A percentile compares a stretch with the other conserved stretches of the same genome.
Evolutionary conservation across 1,139 yeast species (phyloP).

Genomic region (Lodderomyces elongisporus): DNA sequence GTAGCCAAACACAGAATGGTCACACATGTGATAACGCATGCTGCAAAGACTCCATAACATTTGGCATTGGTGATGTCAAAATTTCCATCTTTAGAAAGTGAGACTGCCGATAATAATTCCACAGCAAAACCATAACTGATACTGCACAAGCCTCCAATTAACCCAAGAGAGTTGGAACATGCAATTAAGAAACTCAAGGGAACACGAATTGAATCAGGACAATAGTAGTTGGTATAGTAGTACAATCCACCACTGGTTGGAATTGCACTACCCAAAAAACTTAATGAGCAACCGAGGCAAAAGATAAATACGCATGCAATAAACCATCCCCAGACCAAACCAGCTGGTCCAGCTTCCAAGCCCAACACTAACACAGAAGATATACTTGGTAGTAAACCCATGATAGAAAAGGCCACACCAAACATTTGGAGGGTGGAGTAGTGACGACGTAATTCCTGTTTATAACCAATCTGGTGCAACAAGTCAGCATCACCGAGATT

Average conservation of each 20-base stretch:
- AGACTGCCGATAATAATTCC: conserved; percentile 33
- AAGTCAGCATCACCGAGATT: conserved; percentile 41
- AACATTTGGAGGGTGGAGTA: conserved; percentile 48
- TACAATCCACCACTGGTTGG: conserved; percentile 73
- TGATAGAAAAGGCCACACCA: conserved; percentile 50
- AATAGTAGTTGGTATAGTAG: conserved; percentile 45
- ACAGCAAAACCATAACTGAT: conserved; percentile 36
- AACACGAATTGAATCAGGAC: conserved; percentile 27
- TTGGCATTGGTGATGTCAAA: conserved; percentile 28
- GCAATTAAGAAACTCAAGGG: conserved; percentile 45
- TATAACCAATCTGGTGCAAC: conserved; percentile 50
- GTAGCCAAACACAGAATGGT: conserved; percentile 30
- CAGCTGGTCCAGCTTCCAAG: conserved; percentile 39
- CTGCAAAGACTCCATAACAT: conserved; percentile 36
- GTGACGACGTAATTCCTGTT: conserved; percentile 45
- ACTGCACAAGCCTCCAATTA: conserved; percentile 35
- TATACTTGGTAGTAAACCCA: conserved; percentile 49
- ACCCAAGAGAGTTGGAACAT: conserved; percentile 32
- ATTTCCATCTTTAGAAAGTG: conserved; percentile 26
- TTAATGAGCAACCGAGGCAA: conserved; percentile 57
- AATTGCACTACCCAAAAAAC: conserved; percentile 62
- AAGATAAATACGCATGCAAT: conserved; percentile 54
- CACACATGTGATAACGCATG: conserved; percentile 23
- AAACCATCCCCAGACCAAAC: conserved; percentile 72
- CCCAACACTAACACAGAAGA: conserved; percentile 31